phyloP scores from a whole-genome alignment of 345 rosid species.

The Brassica juncea region DNA sequence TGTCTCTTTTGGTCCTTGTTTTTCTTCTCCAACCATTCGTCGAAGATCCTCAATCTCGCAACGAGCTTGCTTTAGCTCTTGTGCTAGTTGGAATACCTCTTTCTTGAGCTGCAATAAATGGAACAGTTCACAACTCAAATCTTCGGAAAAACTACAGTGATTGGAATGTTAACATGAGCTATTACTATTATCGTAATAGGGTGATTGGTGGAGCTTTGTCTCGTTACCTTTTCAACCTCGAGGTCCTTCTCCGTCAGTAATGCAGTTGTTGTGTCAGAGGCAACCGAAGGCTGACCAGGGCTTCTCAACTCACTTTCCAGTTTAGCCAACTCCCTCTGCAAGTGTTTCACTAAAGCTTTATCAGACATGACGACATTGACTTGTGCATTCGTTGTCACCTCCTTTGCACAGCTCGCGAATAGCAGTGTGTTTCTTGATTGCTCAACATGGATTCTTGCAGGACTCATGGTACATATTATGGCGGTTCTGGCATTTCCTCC shows the following conservation, averaged over 20 bases:
- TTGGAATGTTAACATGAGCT: slow-evolving; percentile 18
- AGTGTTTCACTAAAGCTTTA: slow-evolving; percentile 83
- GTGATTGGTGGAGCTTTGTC: slow-evolving; percentile 18
- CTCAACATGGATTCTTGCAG: slow-evolving; percentile 88
- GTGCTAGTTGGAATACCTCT: slow-evolving; percentile 57
- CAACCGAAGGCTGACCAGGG: slow-evolving; percentile 43
- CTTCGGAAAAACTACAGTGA: slow-evolving; percentile 19
- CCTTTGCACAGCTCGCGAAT: slow-evolving; percentile 96
- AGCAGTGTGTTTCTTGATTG: slow-evolving; percentile 91
- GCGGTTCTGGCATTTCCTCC: slow-evolving; percentile 95
- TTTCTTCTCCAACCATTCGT: slow-evolving; percentile 41
- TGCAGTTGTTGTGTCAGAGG: slow-evolving; percentile 49
- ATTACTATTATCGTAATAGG: not conserved
- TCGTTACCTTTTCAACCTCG: slow-evolving; percentile 71
- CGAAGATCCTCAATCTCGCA: slow-evolving; percentile 66
- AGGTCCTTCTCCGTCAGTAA: slow-evolving; percentile 71
- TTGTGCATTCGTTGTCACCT: slow-evolving; percentile 86
- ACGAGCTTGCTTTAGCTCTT: slow-evolving; percentile 54
- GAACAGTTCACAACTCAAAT: not conserved
- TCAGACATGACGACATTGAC: slow-evolving; percentile 87
- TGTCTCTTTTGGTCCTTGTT: slow-evolving; percentile 34
- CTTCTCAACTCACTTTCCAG: slow-evolving; percentile 70
- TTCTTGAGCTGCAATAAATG: slow-evolving; percentile 56
- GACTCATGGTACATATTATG: slow-evolving; percentile 90
- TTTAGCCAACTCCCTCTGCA: slow-evolving; percentile 89